phyloP scores from a whole-genome alignment of 2,329 filamentous ascomycete species.

The Cladosporium colombiae region DNA sequence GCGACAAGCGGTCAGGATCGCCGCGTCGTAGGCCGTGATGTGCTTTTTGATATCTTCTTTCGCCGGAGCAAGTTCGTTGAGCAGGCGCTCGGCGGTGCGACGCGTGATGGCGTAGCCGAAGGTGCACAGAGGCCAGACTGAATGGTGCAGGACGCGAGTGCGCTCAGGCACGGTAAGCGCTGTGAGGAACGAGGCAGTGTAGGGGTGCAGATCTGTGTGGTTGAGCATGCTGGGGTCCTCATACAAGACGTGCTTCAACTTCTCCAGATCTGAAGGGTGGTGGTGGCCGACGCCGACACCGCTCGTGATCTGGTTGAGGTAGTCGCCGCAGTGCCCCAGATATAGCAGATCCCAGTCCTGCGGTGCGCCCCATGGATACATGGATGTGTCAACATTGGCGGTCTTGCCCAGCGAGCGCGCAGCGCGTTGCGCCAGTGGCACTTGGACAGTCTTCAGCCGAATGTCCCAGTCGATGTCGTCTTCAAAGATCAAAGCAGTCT shows the following conservation, averaged over 20 bases:
- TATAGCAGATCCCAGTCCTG: conserved; percentile 42
- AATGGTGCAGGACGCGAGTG: conserved; percentile 43
- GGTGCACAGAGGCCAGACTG: conserved; percentile 46
- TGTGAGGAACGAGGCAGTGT: conserved; percentile 41
- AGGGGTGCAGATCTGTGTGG: conserved; percentile 40
- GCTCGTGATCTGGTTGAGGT: conserved; percentile 38
- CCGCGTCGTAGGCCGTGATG: conserved; percentile 42
- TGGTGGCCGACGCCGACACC: conserved; percentile 41
- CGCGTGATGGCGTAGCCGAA: conserved; percentile 48
- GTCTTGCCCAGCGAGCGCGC: conserved; percentile 34
- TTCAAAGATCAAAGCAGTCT: conserved; percentile 47
- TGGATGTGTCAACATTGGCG: conserved; percentile 36
- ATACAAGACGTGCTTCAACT: conserved; percentile 40
- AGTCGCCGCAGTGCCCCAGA: conserved; percentile 46
- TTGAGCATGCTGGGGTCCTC: conserved; percentile 41
- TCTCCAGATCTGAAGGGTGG: conserved; percentile 34
- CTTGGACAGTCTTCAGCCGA: conserved; percentile 42
- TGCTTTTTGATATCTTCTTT: conserved; percentile 36
- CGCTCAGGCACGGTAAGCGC: conserved; percentile 40
- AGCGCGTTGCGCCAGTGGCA: conserved; percentile 34
- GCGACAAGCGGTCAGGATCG: conserved; percentile 41
- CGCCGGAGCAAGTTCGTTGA: conserved; percentile 41
- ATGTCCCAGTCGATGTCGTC: conserved; percentile 50
- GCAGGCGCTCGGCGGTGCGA: conserved; percentile 35
- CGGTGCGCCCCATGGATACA: conserved; percentile 40